Conservation (phyloP, 352 stramenopile genomes). For the Pythium coloratum region DNA sequence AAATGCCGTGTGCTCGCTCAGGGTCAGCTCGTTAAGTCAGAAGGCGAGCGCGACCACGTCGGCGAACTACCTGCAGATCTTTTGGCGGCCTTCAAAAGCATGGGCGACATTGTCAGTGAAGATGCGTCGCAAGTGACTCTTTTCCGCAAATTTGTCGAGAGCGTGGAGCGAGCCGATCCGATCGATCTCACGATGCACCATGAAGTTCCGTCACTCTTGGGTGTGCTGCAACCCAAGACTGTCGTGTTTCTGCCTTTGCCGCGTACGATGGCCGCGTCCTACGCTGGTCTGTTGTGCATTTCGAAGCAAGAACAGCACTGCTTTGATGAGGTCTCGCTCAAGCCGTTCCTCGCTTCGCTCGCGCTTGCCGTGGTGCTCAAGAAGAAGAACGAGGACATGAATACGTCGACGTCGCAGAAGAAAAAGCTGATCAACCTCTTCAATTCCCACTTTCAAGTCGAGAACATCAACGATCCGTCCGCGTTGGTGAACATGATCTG, state of each 20-base stretch:
- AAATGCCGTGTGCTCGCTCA: conserved; percentile 38
- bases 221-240: conserved; percentile 17
- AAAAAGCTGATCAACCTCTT: conserved; percentile 65
- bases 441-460: conserved; percentile 64
- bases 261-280: conserved; percentile 33
- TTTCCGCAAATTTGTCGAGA: conserved; percentile 43
- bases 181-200: conserved; percentile 45
- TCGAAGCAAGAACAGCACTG: conserved; percentile 17
- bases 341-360: conserved; percentile 52
- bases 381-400: conserved; percentile 62
- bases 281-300: conserved; percentile 50
- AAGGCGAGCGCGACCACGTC: background rate
- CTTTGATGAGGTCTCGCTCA: conserved; percentile 35
- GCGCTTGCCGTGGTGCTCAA: conserved; percentile 45
- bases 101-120: conserved; percentile 16
- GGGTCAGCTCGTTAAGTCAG: background rate
- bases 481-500: conserved; percentile 76
- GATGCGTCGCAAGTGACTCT: conserved; percentile 10
- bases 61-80: conserved; percentile 12
- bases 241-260: conserved; percentile 58
- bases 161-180: conserved; percentile 31
- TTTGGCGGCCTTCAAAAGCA: conserved; percentile 5
- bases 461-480: conserved; percentile 68
- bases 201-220: conserved; percentile 29
- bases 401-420: conserved; percentile 61